A percentile compares a stretch with the other conserved stretches of the same genome.
Evolutionary conservation across 2,329 filamentous ascomycete species (phyloP).

Genomic region (Sclerotinia sclerotiorum): DNA sequence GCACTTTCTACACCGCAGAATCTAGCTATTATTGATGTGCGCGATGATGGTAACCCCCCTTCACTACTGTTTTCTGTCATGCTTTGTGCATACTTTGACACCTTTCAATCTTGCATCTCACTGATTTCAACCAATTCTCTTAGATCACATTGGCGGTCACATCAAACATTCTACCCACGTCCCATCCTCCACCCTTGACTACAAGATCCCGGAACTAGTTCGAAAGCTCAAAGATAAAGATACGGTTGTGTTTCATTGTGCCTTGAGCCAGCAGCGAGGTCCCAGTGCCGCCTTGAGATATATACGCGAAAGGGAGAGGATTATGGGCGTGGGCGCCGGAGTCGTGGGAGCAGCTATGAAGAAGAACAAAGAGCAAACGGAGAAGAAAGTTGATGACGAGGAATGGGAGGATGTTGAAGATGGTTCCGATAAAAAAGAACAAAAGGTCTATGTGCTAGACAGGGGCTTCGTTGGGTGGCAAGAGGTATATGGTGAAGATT

Average conservation of each 20-base stretch:
- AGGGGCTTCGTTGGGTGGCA: slow-evolving; percentile 89
- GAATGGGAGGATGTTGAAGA: slow-evolving; percentile 38
- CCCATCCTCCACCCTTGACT: slow-evolving; percentile 71
- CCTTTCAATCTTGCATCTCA: background rate
- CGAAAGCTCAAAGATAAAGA: slow-evolving; percentile 74
- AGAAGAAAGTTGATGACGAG: slow-evolving; percentile 38
- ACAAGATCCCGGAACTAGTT: slow-evolving; percentile 77
- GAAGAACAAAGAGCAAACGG: slow-evolving; percentile 32
- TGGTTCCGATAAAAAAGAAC: slow-evolving; percentile 44
- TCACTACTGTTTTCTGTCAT: background rate
- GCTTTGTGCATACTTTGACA: background rate
- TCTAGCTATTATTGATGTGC: slow-evolving; percentile 82
- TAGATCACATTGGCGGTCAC: slow-evolving; percentile 88
- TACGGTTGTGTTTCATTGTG: slow-evolving; percentile 91
- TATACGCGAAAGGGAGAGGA: slow-evolving; percentile 64
- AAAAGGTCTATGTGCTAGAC: slow-evolving; percentile 80
- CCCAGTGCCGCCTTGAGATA: slow-evolving; percentile 82
- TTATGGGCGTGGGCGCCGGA: slow-evolving; percentile 38
- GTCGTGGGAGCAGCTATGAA: slow-evolving; percentile 31
- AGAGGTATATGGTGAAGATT: slow-evolving; percentile 75
- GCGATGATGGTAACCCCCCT: slow-evolving; percentile 66
- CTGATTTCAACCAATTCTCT: background rate
- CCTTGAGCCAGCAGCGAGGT: slow-evolving; percentile 85
- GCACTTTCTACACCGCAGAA: slow-evolving; percentile 28
- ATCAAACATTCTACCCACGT: slow-evolving; percentile 76